phyloP scores from a whole-genome alignment of 768 basidiomycete genomes.

The Xanthoconium purpureum region DNA sequence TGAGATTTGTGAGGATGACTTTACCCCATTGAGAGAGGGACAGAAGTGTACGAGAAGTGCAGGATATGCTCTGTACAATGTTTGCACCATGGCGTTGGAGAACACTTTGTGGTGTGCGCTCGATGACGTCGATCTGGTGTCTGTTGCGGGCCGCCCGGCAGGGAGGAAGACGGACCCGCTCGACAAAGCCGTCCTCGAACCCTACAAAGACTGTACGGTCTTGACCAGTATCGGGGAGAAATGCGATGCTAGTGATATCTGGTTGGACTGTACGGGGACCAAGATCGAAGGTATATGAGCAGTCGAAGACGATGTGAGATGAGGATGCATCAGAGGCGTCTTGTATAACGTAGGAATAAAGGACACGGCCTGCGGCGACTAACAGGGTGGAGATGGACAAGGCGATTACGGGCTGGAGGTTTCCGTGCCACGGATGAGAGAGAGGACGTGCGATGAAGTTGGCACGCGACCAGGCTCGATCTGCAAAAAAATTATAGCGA shows the following conservation, averaged over 20 bases:
- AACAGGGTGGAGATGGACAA: constrained; percentile 53
- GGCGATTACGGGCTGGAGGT: constrained; percentile 54
- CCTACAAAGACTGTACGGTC: constrained; percentile 51
- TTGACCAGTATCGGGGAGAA: constrained; percentile 42
- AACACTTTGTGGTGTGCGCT: constrained; percentile 19
- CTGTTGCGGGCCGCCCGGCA: constrained; percentile 1
- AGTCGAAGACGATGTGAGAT: constrained; percentile 49
- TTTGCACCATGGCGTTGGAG: constrained; percentile 41
- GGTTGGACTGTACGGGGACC: constrained; percentile 29
- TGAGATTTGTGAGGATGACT: constrained; percentile 39
- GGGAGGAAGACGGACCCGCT: constrained; percentile 41
- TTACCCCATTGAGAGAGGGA: constrained; percentile 57
- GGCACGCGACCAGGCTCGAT: constrained; percentile 49
- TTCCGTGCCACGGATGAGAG: constrained; percentile 54
- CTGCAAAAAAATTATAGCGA: constrained; percentile 51
- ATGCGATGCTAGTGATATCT: constrained; percentile 56
- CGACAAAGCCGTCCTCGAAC: constrained; percentile 57
- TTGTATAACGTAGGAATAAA: constrained; percentile 59
- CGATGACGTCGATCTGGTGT: constrained; percentile 18
- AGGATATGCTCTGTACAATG: constrained; percentile 55
- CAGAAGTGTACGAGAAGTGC: constrained; percentile 43
- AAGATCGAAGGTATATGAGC: constrained; percentile 38
- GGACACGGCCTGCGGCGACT: constrained; percentile 54
- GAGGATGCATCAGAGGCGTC: constrained; percentile 26
- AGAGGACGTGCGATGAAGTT: constrained; percentile 64